phyloP scores from a whole-genome alignment of 495 filamentous ascomycete genomes.

The Haplographium delicatum region DNA sequence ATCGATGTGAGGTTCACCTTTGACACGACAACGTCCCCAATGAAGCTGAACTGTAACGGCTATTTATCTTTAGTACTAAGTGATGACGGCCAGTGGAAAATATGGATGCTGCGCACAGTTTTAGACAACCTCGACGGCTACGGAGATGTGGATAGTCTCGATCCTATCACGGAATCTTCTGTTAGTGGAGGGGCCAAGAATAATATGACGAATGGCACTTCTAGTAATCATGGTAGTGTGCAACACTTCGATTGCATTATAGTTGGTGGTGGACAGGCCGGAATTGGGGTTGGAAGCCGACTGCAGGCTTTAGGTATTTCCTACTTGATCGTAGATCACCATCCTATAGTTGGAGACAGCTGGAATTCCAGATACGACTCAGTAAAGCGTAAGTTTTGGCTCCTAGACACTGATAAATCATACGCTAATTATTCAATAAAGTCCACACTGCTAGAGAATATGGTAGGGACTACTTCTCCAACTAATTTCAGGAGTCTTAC shows the following conservation, averaged over 20 bases:
- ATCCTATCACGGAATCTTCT: no score
- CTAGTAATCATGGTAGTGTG: no score
- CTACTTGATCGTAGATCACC: slow-evolving; percentile 7
- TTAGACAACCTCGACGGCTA: background rate
- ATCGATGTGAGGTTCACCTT: background rate
- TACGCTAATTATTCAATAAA: no score
- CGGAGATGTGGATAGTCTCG: background rate
- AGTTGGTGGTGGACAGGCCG: slow-evolving; percentile 4
- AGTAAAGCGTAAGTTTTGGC: background rate
- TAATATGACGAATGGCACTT: background rate
- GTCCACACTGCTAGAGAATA: no score
- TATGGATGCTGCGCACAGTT: slow-evolving; percentile 1
- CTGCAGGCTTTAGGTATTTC: background rate
- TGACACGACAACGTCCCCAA: no score
- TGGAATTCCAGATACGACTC: slow-evolving; percentile 9
- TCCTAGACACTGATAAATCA: no score
- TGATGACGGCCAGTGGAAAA: background rate
- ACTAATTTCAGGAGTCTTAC: no score
- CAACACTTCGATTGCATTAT: slow-evolving; percentile 6
- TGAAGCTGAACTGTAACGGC: background rate
- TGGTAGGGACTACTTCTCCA: no score
- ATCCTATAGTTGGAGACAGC: slow-evolving; percentile 2
- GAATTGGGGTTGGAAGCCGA: background rate
- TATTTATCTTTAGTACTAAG: background rate
- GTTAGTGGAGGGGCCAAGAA: no score